These are phyloP conservation scores for Fusarium brachygibbosum DNA, from an alignment of 2,329 filamentous ascomycete species.

Conservation along the genomic window DNA sequence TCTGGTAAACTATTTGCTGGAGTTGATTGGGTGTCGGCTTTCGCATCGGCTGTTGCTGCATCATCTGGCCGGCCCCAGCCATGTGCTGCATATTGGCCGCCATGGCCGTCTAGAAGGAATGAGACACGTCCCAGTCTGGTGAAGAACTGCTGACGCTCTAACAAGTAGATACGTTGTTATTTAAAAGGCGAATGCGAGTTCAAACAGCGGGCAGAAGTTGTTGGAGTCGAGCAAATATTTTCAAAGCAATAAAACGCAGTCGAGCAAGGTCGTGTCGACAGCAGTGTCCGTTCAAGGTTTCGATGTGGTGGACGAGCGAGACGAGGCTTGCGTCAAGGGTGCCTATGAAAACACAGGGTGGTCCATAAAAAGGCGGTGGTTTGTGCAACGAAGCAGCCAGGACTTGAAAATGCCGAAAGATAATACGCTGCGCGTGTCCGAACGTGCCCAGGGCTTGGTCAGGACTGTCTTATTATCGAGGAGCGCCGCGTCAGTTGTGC, in stretches of 20 bases:
- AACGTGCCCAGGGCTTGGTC: conserved; percentile 7
- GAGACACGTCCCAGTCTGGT: conserved; percentile 41
- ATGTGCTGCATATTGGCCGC: conserved; percentile 72
- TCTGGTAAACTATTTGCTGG: conserved; percentile 58
- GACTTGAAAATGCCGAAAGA: conserved; percentile 20
- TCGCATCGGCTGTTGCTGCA: conserved; percentile 60
- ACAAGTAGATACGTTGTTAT: conserved; percentile 15
- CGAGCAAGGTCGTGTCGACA: background rate
- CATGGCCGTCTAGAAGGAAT: conserved; percentile 62
- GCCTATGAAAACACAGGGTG: conserved; percentile 50
- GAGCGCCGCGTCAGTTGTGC: conserved; percentile 28
- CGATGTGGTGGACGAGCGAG: conserved; percentile 25
- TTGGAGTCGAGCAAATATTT: background rate
- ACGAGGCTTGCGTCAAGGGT: conserved; percentile 44
- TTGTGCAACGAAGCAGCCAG: conserved; percentile 39
- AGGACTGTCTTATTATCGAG: conserved; percentile 2
- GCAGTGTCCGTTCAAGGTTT: conserved; percentile 8
- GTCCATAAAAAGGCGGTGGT: conserved; percentile 52
- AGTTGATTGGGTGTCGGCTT: conserved; percentile 51
- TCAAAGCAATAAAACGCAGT: background rate
- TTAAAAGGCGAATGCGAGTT: conserved; percentile 4
- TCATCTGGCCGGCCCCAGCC: conserved; percentile 62
- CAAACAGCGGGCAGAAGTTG: background rate
- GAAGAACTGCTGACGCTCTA: conserved; percentile 18
- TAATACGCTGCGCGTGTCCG: conserved; percentile 34